Evolutionary conservation across 2,329 filamentous ascomycete species (phyloP).

Genomic region (Zasmidium cellare): DNA sequence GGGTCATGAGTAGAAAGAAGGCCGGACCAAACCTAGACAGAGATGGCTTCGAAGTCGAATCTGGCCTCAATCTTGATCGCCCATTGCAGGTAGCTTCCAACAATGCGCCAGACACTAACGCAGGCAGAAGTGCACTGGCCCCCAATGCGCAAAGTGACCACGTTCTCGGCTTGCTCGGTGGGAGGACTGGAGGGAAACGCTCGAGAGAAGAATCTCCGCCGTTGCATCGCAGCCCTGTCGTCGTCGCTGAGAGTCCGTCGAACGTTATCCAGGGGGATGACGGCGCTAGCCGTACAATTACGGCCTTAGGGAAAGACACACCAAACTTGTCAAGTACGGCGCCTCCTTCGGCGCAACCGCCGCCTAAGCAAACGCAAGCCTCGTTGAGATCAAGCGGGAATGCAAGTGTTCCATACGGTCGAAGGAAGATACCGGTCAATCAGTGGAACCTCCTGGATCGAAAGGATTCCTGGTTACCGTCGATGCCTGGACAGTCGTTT

Average conservation of each 20-base stretch:
- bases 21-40: slow-evolving; percentile 18
- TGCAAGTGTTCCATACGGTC: slow-evolving; percentile 22
- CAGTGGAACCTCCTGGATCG: slow-evolving; percentile 53
- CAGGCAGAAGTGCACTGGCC: background rate
- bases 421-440: slow-evolving; percentile 40
- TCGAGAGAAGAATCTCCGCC: background rate
- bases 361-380: background rate
- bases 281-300: too few species aligned
- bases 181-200: background rate
- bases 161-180: background rate
- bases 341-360: slow-evolving; percentile 5
- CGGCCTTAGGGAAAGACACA: too few species aligned
- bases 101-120: too few species aligned
- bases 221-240: background rate
- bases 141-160: background rate
- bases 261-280: background rate
- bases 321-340: background rate
- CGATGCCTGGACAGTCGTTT: slow-evolving; percentile 36
- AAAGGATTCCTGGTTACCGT: slow-evolving; percentile 41
- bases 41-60: slow-evolving; percentile 28
- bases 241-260: slow-evolving; percentile 2
- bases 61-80: slow-evolving; percentile 29
- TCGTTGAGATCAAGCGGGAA: slow-evolving; percentile 4
- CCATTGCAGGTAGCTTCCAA: slow-evolving; percentile 15
- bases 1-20: slow-evolving; percentile 4